These are phyloP conservation scores for Lizonia empirigonia DNA, from an alignment of 2,329 filamentous ascomycete species.

Conservation along the genomic window DNA sequence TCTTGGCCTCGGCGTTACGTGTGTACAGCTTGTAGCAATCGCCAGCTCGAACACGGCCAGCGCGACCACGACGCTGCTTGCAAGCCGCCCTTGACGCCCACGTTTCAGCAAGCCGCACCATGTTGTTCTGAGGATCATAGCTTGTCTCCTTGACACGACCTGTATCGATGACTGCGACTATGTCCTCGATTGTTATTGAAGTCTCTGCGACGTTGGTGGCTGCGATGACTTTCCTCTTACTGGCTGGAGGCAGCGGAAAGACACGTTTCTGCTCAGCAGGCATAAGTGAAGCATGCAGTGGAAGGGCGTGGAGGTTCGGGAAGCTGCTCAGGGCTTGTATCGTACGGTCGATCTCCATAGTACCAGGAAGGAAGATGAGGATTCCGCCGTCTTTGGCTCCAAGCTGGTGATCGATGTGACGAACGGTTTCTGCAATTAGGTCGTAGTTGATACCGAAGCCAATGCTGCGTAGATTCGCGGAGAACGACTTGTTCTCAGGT, in stretches of 20 bases:
- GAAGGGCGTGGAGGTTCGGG: conserved; percentile 74
- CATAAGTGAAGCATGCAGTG: conserved; percentile 89
- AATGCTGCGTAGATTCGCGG: conserved; percentile 51
- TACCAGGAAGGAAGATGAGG: conserved; percentile 92
- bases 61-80: conserved; percentile 91
- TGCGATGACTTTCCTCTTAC: conserved; percentile 89
- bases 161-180: conserved; percentile 93
- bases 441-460: conserved; percentile 90
- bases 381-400: conserved; percentile 79
- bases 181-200: conserved; percentile 97
- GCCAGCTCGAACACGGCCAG: conserved; percentile 88
- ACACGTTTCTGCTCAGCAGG: conserved; percentile 87
- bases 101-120: conserved; percentile 90
- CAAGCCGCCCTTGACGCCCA: conserved; percentile 95
- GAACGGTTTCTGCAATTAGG: conserved; percentile 79
- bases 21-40: conserved; percentile 97
- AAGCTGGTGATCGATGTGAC: conserved; percentile 79
- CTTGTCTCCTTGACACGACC: conserved; percentile 96
- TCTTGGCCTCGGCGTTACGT: conserved; percentile 74
- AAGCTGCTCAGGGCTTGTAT: conserved; percentile 70
- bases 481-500: conserved; percentile 55
- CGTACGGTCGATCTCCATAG: conserved; percentile 86
- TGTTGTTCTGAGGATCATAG: conserved; percentile 89
- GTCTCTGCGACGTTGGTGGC: conserved; percentile 98
- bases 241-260: conserved; percentile 74